Percentiles rank a stretch among this genome's conserved stretches.
Evolutionary conservation across 164 flowering plant genomes (phyloP).

Genomic region (Berberis vulgaris): DNA sequence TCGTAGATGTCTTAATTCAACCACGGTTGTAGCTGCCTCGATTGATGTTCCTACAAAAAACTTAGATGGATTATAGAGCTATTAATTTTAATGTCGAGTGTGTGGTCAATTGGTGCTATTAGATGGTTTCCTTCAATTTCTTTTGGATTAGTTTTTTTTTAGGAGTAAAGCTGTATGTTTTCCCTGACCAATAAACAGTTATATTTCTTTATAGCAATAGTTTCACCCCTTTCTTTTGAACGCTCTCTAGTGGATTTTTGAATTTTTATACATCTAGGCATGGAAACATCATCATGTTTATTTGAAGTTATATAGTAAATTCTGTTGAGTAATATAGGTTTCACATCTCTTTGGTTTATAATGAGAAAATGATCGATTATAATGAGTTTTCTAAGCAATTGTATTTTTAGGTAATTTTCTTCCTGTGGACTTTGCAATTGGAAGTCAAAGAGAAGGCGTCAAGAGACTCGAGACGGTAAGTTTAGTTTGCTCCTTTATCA

Average conservation of each 20-base stretch:
- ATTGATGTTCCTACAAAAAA: neutral
- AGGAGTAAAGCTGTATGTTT: neutral
- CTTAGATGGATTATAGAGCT: neutral
- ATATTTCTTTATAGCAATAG: too few species aligned
- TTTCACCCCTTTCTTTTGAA: too few species aligned
- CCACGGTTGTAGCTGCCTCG: neutral
- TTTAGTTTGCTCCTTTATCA: too few species aligned
- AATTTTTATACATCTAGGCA: neutral
- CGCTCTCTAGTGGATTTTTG: neutral
- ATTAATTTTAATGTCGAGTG: neutral
- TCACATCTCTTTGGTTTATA: neutral
- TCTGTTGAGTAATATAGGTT: neutral
- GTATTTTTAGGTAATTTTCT: neutral
- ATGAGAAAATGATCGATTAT: neutral
- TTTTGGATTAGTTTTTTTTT: neutral
- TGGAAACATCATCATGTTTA: neutral
- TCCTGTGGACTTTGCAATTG: neutral
- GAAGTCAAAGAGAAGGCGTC: too few species aligned
- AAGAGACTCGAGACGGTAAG: too few species aligned
- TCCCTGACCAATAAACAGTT: neutral
- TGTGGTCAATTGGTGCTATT: neutral
- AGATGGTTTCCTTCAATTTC: neutral
- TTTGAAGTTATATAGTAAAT: too few species aligned
- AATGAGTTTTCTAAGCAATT: neutral
- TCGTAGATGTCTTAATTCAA: too few species aligned